Evolutionary conservation across 345 rosid species (phyloP).

Genomic region (Excoecaria agallocha): DNA sequence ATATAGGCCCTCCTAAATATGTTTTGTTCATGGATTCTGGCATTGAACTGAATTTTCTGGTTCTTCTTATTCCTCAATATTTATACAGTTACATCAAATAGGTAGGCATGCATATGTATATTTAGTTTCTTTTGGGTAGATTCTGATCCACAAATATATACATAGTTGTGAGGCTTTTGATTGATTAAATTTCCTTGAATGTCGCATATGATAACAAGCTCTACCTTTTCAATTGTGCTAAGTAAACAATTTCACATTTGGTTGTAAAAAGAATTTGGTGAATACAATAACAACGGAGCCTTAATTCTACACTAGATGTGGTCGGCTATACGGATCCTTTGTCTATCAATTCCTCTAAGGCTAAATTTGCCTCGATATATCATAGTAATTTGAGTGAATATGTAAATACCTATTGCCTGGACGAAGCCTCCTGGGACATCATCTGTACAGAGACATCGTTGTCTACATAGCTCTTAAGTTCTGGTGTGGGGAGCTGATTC

Average conservation of each 20-base stretch:
- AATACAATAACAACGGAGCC: too few relatives aligned
- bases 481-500: neutral
- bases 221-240: neutral
- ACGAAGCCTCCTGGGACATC: neutral
- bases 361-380: neutral
- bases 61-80: neutral
- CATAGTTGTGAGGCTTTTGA: neutral
- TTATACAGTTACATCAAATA: neutral
- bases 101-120: neutral
- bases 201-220: neutral
- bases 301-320: too few relatives aligned
- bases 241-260: neutral
- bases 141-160: neutral
- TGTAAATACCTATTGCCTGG: neutral
- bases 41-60: neutral
- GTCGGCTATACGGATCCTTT: too few relatives aligned
- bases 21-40: neutral
- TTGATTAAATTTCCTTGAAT: neutral
- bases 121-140: neutral
- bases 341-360: too few relatives aligned
- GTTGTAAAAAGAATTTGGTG: neutral
- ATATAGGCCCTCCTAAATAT: neutral
- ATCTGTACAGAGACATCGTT: neutral
- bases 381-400: neutral
- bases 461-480: neutral